Evolutionary conservation across 2,329 filamentous ascomycete species (phyloP), one percentile per base, ranked within the genome.

Genomic region (Aspergillus sp.): DNA sequence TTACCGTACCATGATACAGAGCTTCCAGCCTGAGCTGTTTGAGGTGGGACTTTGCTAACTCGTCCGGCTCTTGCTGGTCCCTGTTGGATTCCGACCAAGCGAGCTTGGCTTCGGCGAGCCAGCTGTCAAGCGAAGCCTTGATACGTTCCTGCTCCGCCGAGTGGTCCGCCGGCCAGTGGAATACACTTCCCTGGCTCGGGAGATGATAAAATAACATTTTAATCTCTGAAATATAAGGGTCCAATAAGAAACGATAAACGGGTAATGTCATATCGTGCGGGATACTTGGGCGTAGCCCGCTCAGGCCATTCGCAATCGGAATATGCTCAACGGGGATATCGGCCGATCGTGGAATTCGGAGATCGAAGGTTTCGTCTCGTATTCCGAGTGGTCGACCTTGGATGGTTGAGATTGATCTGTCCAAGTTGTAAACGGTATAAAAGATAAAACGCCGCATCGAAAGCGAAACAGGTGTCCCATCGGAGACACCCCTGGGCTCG

Each of bases 311-410:
- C 15, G 21, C 12, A 33, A 15, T 33, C 12, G 23, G 41, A 4
- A 21, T 52, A 35, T 9, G 27, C 41, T 43, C 55, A 15, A 52
- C 39, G 6, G 21, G 53, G 23, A 65, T 39, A 25, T 61, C 55
- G 17, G 59, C 41, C 5, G 64, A 4, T 3, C 48, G 51, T 2
- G 68, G 68, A 3, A 64, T 59, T 15, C 64, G 53, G 2, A 75
- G 60, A 51, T 76, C 73, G 53, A 76, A 75, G 0, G 72, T 72
- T 43, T 76, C 74, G 44, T 76, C 74, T 11, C 72, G 62, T 15
- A 76, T 70, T 1, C 73, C 72, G 2, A 76, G 65, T 1, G 73
- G 74, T 2, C 73, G 71, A 6, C 74, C 74, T 55, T 76, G 74
- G 6, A 76, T 76, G 2, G 73, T 71, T 4, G 73, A 64, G 11